Evolutionary conservation across 2,329 filamentous ascomycete genomes (phyloP), one percentile per base, ranked within the genome.

Genomic region (Aquanectria penicillioides): DNA sequence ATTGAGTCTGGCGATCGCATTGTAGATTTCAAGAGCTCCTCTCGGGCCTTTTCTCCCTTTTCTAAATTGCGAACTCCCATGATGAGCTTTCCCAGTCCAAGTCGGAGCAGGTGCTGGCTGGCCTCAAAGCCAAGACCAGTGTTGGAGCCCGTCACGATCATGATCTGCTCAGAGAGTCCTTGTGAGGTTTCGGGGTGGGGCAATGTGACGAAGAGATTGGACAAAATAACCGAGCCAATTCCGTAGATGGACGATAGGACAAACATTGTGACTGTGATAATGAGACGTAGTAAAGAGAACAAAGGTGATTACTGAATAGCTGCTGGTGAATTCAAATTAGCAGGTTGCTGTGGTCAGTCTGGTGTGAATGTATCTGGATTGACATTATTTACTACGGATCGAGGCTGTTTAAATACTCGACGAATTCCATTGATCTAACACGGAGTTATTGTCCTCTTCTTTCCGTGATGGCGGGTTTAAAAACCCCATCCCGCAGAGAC

Each of bases 131-230:
- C 78, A 2, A 81, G 66, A 5, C 79, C 78, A 1, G 67, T 69
- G 48, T 81, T 81, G 8, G 76, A 71, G 2, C 79, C 79, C 0
- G 77, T 80, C 1, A 81, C 70, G 5, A 80, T 73, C 38, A 78
- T 59, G 2, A 68, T 73, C 43, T 74, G 61, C 20, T 64, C 43
- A 5, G 61, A 64, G 3, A 76, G 61, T 3, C 60, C 61, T 5
- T 37, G 51, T 7, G 23, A 61, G n/a, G 33, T 53, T 41, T 59
- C 46, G 0, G 64, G 71, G 38, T 63, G 60, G n/a, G 63, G 72
- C 6, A 70, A 69, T 3, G 31, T 59, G 13, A 69, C 25, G 12
- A 69, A 62, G 1, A 68, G 17, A 49, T 69, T 69, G 46, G 66
- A 68, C 11, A 38, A 43, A 2, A 68, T 8, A 4, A 36, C 44